Conservation (phyloP, 139 green algal genomes). For the Haematococcus lacustris region DNA sequence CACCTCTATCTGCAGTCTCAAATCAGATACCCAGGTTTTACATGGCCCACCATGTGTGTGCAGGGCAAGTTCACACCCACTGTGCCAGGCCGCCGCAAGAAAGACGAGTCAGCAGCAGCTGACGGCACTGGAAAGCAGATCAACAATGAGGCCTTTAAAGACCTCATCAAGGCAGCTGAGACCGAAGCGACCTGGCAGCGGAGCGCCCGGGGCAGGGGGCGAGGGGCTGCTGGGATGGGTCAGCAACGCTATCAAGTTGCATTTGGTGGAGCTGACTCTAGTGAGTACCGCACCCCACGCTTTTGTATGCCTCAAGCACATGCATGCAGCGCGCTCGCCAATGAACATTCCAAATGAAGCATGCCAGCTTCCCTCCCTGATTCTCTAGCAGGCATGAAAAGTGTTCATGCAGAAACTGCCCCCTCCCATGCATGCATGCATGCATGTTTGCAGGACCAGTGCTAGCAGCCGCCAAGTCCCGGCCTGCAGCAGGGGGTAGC, state of each 20-base stretch:
- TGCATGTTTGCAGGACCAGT: slow-evolving; percentile 4
- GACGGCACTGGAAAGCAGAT: no score
- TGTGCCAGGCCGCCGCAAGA: slow-evolving; percentile 32
- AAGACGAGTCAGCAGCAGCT: slow-evolving; percentile 14
- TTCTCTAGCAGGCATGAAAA: no score
- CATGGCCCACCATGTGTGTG: no score
- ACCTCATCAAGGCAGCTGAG: slow-evolving; percentile 35
- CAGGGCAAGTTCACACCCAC: slow-evolving; percentile 36
- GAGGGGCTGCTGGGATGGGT: slow-evolving; percentile 1
- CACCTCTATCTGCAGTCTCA: no score
- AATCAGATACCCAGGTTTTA: not conserved
- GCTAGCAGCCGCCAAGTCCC: slow-evolving; percentile 1
- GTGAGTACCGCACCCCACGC: not conserved
- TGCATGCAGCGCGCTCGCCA: no score
- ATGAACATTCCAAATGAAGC: no score
- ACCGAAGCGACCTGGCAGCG: slow-evolving; percentile 17
- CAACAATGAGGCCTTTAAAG: slow-evolving; percentile 39
- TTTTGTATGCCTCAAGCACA: not conserved
- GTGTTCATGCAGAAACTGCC: no score
- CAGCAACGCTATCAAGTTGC: slow-evolving; percentile 24
- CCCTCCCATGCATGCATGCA: not conserved
- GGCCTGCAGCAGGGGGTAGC: not conserved
- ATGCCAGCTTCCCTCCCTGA: no score
- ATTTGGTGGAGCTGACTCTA: slow-evolving; percentile 9
- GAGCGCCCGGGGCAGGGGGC: slow-evolving; percentile 4